A percentile compares a stretch with the other conserved stretches of the same genome.
phyloP scores from a whole-genome alignment of 495 filamentous ascomycete species.

The Bryoglossum gracile region DNA sequence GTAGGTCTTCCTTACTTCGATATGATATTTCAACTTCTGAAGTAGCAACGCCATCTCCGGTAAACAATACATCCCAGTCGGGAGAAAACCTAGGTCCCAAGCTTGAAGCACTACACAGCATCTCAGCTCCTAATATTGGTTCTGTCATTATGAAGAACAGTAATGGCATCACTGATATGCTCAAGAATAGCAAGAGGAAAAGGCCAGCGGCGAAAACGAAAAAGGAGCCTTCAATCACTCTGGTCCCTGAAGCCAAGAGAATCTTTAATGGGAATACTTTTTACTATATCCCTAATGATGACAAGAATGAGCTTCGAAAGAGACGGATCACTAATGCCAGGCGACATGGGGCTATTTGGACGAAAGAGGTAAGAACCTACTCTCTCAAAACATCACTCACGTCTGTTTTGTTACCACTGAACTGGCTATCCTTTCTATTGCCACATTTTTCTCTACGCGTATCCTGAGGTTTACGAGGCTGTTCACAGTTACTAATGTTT shows the following conservation, averaged over 20 bases:
- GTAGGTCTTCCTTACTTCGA: slow-evolving; percentile 13
- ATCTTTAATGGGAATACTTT: slow-evolving; percentile 62
- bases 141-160: slow-evolving; percentile 17
- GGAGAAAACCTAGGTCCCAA: neutral
- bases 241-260: slow-evolving; percentile 50
- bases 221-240: slow-evolving; percentile 26
- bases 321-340: slow-evolving; percentile 65
- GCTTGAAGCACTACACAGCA: slow-evolving; percentile 9
- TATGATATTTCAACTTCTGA: slow-evolving; percentile 10
- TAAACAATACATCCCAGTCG: neutral
- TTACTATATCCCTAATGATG: slow-evolving; percentile 77
- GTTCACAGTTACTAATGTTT: neutral
- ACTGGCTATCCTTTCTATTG: too few species aligned
- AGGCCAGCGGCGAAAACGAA: too few species aligned
- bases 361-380: slow-evolving; percentile 38
- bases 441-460: neutral
- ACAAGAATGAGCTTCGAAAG: slow-evolving; percentile 56
- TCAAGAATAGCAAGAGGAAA: slow-evolving; percentile 31
- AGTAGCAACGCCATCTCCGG: neutral
- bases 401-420: too few species aligned
- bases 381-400: too few species aligned
- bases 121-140: slow-evolving; percentile 21
- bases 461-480: neutral
- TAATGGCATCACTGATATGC: slow-evolving; percentile 15
- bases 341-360: slow-evolving; percentile 68